Evolutionary conservation across 192 early-diverging fungal genomes (phyloP), one percentile per base, ranked within the genome.

Genomic region (Linnemannia schmuckeri): DNA sequence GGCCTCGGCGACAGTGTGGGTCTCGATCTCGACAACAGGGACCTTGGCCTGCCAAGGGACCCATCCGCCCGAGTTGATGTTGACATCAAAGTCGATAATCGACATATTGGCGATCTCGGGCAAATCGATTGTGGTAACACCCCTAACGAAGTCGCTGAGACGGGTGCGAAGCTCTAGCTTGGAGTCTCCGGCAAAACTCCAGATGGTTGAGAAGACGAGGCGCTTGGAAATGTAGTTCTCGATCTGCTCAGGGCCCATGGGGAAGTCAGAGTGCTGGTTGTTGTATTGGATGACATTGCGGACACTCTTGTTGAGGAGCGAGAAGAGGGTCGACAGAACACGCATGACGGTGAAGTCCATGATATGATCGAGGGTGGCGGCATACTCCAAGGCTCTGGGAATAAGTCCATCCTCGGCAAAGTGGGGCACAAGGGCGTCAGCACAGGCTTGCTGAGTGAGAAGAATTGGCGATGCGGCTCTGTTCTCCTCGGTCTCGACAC

Each of bases 261-360:
- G 98, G 90, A 99, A 99, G 88, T 99, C 99, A 3, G 93, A 82
- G 91, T 99, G 98, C 78, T 96, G 94, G 24, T 90, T 80, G 85
- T 99, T 97, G 89, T 99, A 98, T 79, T 97, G 97, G 37, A 98
- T 87, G 9, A 98, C 92, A 63, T 93, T 93, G 6, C 94, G 92
- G 18, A 96, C 93, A 17, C 96, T 94, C 89, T 96, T 97, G 91
- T 97, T 97, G 30, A 99, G 81, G 42, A 99, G 92, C 13, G 97
- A 96, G 89, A 97, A 98, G 81, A 99, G 90, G 7, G 98, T 97
- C 49, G 83, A 90, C 46, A 99, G 83, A 22, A 93, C 97, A 17
- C 97, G 95, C 82, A 95, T 94, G 2, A 88, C 84, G 33, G 98
- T 99, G 76, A 98, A 99, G 85, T 99, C 98, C 99, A 99, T 99